These are phyloP conservation scores for Staphylotrichum tortipilum DNA, from an alignment of 495 filamentous ascomycete genomes.

Conservation along the genomic window DNA sequence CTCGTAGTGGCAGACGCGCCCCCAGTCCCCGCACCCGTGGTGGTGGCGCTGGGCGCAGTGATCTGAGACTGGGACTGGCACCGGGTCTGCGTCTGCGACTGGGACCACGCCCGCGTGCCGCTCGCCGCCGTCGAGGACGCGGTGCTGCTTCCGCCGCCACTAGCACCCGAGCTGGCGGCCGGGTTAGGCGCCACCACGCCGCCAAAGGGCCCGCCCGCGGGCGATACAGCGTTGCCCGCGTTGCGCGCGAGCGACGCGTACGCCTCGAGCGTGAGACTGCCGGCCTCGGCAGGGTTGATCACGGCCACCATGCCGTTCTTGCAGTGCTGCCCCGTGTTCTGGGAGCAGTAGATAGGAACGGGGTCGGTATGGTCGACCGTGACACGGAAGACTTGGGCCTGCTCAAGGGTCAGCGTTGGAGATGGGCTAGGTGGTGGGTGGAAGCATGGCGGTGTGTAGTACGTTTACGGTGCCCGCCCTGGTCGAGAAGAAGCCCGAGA, in stretches of 20 bases:
- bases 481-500: constrained; percentile 38
- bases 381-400: constrained; percentile 37
- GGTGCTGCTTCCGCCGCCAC: neutral
- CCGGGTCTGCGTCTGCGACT: neutral
- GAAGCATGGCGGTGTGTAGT: neutral
- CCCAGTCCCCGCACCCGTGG: neutral
- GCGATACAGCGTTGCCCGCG: constrained; percentile 13
- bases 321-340: constrained; percentile 28
- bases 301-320: constrained; percentile 30
- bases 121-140: neutral
- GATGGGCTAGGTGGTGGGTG: too few species aligned
- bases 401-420: neutral
- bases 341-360: constrained; percentile 47
- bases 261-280: constrained; percentile 7
- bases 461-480: constrained; percentile 17
- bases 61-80: neutral
- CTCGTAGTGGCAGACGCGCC: neutral
- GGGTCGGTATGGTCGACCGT: constrained; percentile 45
- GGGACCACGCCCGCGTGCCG: neutral
- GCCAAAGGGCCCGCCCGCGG: constrained; percentile 11
- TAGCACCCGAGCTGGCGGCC: neutral
- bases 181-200: constrained; percentile 8
- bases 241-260: constrained; percentile 13
- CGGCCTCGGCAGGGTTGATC: constrained; percentile 22
- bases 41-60: neutral